Evolutionary conservation across 2,329 filamentous ascomycete species (phyloP).

Genomic region (Ilyonectria robusta): DNA sequence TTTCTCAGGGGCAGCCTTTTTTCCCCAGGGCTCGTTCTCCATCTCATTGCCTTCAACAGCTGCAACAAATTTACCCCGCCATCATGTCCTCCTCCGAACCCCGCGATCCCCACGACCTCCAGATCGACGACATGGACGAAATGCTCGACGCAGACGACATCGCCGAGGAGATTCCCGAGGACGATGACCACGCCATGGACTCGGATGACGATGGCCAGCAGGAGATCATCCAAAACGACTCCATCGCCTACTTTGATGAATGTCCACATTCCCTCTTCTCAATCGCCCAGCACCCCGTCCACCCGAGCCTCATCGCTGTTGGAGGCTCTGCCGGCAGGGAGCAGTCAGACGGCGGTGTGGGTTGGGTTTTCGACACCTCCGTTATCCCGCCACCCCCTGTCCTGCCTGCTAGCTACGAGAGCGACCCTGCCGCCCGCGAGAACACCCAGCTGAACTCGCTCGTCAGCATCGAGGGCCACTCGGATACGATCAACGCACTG

Average conservation of each 20-base stretch:
- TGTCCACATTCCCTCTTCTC: slow-evolving; percentile 95
- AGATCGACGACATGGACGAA: slow-evolving; percentile 52
- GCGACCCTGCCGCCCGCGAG: slow-evolving; percentile 67
- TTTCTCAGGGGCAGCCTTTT: not conserved
- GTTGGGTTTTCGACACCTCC: slow-evolving; percentile 85
- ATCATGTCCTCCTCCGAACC: slow-evolving; percentile 52
- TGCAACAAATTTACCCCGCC: slow-evolving; percentile 40
- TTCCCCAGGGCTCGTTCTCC: not conserved
- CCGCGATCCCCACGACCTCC: slow-evolving; percentile 29
- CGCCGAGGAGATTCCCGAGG: slow-evolving; percentile 80
- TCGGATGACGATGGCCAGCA: slow-evolving; percentile 83
- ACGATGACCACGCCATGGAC: slow-evolving; percentile 86
- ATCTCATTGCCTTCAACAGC: not conserved
- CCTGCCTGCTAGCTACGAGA: slow-evolving; percentile 82
- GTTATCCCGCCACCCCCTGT: slow-evolving; percentile 76
- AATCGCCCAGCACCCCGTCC: slow-evolving; percentile 90
- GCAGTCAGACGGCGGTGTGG: slow-evolving; percentile 72
- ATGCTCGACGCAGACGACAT: slow-evolving; percentile 73
- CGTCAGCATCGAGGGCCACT: slow-evolving; percentile 88
- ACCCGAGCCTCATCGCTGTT: slow-evolving; percentile 85
- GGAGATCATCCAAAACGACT: slow-evolving; percentile 91
- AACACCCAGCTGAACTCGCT: slow-evolving; percentile 75
- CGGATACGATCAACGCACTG: slow-evolving; percentile 90
- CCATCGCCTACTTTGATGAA: slow-evolving; percentile 89
- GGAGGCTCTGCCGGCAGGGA: slow-evolving; percentile 76